Conservation (phyloP, 306 rosid species). For the Trifolium pratense region DNA sequence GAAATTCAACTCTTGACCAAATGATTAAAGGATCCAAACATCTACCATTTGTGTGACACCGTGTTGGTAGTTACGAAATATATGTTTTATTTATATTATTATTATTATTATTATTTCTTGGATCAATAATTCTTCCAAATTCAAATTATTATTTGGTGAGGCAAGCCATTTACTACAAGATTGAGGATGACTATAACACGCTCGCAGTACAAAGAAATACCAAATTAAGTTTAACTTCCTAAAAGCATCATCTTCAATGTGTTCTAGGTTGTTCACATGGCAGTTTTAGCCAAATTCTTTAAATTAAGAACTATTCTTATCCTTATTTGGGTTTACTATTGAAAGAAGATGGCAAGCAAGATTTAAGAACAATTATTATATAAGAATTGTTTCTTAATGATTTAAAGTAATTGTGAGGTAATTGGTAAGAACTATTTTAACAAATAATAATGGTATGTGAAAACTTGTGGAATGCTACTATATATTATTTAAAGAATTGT, state of each 20-base stretch:
- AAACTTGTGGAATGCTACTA: too few species aligned
- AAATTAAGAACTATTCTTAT: not conserved
- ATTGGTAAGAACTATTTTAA: too few species aligned
- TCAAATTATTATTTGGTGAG: not conserved
- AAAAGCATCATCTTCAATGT: not conserved
- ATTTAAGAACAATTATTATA: too few species aligned
- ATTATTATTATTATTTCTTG: not conserved
- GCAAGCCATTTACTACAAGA: not conserved
- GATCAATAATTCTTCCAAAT: not conserved
- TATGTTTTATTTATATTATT: too few species aligned
- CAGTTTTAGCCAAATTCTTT: not conserved
- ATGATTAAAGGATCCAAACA: not conserved
- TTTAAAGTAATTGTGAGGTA: too few species aligned
- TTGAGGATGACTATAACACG: not conserved
- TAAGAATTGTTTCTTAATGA: too few species aligned
- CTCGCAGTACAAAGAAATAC: not conserved
- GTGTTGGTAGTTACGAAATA: not conserved
- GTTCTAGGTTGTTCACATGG: not conserved
- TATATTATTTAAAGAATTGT: too few species aligned
- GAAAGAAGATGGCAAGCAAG: not conserved
- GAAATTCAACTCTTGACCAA: too few species aligned
- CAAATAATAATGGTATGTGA: too few species aligned
- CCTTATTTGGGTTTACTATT: not conserved
- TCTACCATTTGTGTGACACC: not conserved
- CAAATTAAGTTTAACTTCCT: not conserved